Evolutionary conservation across 2,329 filamentous ascomycete species (phyloP).

Genomic region (Dactylellina sp.): DNA sequence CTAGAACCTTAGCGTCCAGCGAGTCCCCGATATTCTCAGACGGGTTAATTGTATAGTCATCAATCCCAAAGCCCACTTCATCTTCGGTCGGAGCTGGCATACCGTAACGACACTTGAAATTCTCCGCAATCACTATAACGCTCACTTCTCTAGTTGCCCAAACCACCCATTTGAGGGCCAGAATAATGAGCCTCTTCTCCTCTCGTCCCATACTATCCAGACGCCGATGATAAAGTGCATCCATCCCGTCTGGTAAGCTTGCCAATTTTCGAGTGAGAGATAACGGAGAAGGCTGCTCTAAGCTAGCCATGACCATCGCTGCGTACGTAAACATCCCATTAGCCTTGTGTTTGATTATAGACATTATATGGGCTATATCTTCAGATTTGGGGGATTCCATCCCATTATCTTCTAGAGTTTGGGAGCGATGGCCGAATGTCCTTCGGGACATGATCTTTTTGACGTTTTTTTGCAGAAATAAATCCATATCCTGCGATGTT

Average conservation of each 20-base stretch:
- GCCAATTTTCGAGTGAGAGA: conserved; percentile 33
- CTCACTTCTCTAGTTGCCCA: conserved; percentile 33
- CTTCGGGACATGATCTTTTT: conserved; percentile 16
- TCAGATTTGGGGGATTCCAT: neutral
- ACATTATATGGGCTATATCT: neutral
- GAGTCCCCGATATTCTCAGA: neutral
- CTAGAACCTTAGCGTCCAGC: conserved; percentile 25
- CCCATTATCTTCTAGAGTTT: too few species aligned
- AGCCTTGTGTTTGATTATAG: conserved; percentile 37
- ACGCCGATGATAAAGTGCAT: conserved; percentile 37
- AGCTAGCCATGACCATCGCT: conserved; percentile 44
- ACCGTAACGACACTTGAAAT: conserved; percentile 28
- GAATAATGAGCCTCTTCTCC: conserved; percentile 37
- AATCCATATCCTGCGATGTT: conserved; percentile 20
- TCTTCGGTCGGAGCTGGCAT: neutral
- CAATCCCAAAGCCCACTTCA: neutral
- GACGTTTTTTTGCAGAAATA: conserved; percentile 7
- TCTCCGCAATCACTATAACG: conserved; percentile 37
- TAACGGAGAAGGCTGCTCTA: conserved; percentile 46
- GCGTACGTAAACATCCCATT: conserved; percentile 56
- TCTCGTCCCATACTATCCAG: conserved; percentile 38
- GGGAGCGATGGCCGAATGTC: neutral
- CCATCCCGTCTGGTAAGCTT: conserved; percentile 49
- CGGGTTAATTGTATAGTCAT: neutral
- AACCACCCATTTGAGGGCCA: conserved; percentile 35